Percentiles rank a stretch among this genome's conserved stretches.
Evolutionary conservation across 2,329 filamentous ascomycete genomes (phyloP).

Genomic region (Penicillium sp.): DNA sequence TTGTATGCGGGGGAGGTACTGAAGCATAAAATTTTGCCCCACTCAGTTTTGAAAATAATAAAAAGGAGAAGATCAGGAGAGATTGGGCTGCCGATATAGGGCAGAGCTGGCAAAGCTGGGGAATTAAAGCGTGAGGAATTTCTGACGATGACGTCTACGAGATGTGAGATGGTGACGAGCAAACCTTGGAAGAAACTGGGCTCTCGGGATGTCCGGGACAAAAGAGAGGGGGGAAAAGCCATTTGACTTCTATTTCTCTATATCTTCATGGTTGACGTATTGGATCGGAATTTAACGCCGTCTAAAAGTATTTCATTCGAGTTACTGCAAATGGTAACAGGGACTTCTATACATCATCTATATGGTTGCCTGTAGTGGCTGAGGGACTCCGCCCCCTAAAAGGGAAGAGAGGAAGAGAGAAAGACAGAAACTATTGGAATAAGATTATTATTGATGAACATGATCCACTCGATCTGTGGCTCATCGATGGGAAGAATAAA

Average conservation of each 20-base stretch:
- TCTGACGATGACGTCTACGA: constrained; percentile 35
- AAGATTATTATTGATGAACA: background rate
- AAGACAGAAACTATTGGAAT: background rate
- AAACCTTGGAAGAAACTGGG: constrained; percentile 4
- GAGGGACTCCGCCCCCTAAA: background rate
- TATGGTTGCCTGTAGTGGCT: constrained; percentile 18
- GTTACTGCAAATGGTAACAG: background rate
- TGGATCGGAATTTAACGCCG: constrained; percentile 3
- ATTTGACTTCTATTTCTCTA: background rate
- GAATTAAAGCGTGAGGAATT: constrained; percentile 1
- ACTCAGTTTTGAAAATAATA: constrained; percentile 1
- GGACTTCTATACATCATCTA: background rate
- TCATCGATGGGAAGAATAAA: background rate
- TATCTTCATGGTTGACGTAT: constrained; percentile 3
- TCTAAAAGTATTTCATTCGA: background rate
- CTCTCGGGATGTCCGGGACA: constrained; percentile 13
- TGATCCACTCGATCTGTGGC: constrained; percentile 19
- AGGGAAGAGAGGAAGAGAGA: too few relatives aligned
- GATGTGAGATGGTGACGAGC: constrained; percentile 2
- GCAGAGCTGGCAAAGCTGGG: background rate
- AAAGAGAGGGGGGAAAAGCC: background rate
- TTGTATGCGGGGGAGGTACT: constrained; percentile 28
- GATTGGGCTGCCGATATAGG: constrained; percentile 7
- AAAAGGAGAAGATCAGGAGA: constrained; percentile 3
- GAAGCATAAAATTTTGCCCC: constrained; percentile 13